These are phyloP conservation scores for Syzygium syzygioides DNA, from an alignment of 441 rosid genomes.

Conservation along the genomic window DNA sequence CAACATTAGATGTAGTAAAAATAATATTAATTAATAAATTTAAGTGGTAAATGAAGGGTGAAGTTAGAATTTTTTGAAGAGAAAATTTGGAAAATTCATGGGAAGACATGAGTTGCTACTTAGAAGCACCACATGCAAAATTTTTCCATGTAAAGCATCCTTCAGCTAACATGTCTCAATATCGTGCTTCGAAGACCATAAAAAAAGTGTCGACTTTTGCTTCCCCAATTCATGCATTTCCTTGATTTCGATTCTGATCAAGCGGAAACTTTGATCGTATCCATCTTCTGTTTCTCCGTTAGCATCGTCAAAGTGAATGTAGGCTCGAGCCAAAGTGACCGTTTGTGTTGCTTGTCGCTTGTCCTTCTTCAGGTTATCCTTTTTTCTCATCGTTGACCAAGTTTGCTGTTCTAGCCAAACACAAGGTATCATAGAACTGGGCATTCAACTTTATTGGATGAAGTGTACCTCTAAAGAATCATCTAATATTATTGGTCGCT, in stretches of 20 bases:
- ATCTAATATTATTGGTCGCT: not conserved
- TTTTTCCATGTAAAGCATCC: too few species aligned
- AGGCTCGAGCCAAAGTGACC: slow-evolving; percentile 28
- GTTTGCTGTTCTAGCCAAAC: not conserved
- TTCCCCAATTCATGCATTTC: not conserved
- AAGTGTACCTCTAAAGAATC: not conserved
- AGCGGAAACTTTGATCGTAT: not conserved
- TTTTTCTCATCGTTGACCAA: not conserved
- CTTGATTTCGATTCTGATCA: not conserved
- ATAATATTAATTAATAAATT: not conserved
- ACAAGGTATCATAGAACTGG: not conserved
- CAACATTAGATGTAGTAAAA: not conserved
- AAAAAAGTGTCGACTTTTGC: rapidly evolving
- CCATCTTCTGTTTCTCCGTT: not conserved
- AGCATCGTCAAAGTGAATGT: slow-evolving; percentile 51
- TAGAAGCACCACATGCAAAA: not conserved
- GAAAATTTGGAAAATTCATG: not conserved
- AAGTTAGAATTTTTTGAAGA: not conserved
- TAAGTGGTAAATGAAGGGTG: rapidly evolving
- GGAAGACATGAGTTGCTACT: not conserved
- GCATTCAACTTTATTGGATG: not conserved
- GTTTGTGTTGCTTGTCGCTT: not conserved
- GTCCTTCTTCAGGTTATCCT: not conserved
- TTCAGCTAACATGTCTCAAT: too few species aligned
- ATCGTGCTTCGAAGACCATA: too few species aligned